These are phyloP conservation scores for Pyrus betulifolia DNA, from an alignment of 306 rosid genomes.

Conservation along the genomic window DNA sequence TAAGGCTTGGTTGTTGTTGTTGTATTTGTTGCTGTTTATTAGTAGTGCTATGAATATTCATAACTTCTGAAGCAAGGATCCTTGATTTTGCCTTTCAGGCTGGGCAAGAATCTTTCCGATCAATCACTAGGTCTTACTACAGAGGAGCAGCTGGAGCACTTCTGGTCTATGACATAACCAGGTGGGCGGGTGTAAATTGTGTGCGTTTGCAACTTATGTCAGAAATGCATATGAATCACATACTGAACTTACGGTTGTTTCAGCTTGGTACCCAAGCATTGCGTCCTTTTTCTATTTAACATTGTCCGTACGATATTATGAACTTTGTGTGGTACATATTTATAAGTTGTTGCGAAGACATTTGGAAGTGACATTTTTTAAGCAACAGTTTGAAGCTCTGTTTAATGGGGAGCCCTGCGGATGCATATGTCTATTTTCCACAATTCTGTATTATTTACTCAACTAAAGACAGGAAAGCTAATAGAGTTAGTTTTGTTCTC, in stretches of 20 bases:
- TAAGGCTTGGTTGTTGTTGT: too few species aligned
- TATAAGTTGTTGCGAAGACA: too few species aligned
- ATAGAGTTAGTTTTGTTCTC: constrained; percentile 4
- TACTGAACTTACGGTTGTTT: too few species aligned
- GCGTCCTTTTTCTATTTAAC: too few species aligned
- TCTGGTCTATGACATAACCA: constrained; percentile 91
- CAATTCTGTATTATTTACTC: background rate
- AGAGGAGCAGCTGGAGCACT: constrained; percentile 99
- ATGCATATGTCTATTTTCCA: background rate
- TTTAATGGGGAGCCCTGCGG: background rate
- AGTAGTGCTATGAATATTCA: background rate
- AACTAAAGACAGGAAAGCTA: background rate
- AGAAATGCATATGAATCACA: too few species aligned
- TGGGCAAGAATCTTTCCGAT: constrained; percentile 97
- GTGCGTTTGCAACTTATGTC: too few species aligned
- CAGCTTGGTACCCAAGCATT: too few species aligned
- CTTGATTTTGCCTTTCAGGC: constrained; percentile 48
- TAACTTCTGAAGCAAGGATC: background rate
- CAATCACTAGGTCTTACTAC: constrained; percentile 93
- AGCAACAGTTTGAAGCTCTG: background rate
- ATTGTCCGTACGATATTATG: too few species aligned
- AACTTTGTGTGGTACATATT: too few species aligned
- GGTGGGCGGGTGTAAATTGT: constrained; percentile 35
- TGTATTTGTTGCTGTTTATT: background rate
- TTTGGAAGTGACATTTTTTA: too few species aligned